phyloP scores from a whole-genome alignment of 345 rosid genomes.

The Syzygium grande region DNA sequence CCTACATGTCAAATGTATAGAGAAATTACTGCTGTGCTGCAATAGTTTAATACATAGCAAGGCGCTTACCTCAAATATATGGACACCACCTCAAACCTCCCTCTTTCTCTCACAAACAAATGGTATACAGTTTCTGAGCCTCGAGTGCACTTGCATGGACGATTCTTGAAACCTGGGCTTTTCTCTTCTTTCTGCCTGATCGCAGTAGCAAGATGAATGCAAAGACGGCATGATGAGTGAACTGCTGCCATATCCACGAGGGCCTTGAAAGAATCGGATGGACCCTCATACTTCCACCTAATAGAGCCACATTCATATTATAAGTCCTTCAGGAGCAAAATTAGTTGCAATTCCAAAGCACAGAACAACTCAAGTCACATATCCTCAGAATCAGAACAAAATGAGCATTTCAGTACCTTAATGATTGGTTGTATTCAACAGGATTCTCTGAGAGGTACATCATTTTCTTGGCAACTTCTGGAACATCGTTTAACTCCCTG shows the following conservation, averaged over 20 bases:
- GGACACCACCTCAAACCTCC: slow-evolving; percentile 76
- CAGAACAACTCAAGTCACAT: background rate
- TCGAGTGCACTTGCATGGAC: slow-evolving; percentile 77
- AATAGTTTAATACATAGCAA: background rate
- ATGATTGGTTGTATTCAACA: slow-evolving; percentile 59
- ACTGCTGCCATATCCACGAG: slow-evolving; percentile 96
- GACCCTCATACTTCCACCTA: slow-evolving; percentile 98
- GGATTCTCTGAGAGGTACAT: slow-evolving; percentile 65
- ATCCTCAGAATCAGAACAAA: background rate
- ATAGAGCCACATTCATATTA: background rate
- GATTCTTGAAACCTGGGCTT: slow-evolving; percentile 42
- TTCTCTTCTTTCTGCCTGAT: slow-evolving; percentile 67
- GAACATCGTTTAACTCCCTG: slow-evolving; percentile 45
- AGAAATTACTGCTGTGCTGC: background rate
- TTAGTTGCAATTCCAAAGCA: background rate
- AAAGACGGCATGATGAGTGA: slow-evolving; percentile 98
- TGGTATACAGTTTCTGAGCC: slow-evolving; percentile 67
- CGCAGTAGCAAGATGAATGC: slow-evolving; percentile 75
- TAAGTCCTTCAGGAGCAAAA: background rate
- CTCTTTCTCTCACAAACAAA: slow-evolving; percentile 79
- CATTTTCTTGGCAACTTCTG: slow-evolving; percentile 62
- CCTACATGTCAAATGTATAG: background rate
- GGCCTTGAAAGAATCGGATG: slow-evolving; percentile 90
- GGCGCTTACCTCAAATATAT: slow-evolving; percentile 62
- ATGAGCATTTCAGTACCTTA: slow-evolving; percentile 33